phyloP scores from a whole-genome alignment of 2,329 filamentous ascomycete genomes.

The Trichoderma sp. region DNA sequence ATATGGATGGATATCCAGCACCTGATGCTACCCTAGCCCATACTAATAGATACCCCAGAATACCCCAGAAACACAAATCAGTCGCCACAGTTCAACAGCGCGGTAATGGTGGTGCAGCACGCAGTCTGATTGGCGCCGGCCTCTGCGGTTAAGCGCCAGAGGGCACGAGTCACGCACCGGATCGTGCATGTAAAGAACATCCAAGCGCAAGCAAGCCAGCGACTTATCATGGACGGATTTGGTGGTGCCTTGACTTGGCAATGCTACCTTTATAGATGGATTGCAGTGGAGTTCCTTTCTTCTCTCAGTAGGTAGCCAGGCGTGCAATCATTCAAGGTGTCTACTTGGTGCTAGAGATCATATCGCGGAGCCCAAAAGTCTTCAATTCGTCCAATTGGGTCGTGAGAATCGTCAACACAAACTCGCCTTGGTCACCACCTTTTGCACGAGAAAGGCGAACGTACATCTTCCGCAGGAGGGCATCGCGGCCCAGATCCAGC shows the following conservation, averaged over 20 bases:
- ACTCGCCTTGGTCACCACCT: background rate
- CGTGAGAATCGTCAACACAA: background rate
- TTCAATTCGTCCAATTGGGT: background rate
- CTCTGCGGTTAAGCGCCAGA: constrained; percentile 21
- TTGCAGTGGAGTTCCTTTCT: too few species aligned
- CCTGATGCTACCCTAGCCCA: too few species aligned
- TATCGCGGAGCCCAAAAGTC: background rate
- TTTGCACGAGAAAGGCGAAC: background rate
- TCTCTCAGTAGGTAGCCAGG: too few species aligned
- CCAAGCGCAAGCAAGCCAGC: too few species aligned
- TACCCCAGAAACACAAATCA: too few species aligned
- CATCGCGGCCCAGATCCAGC: background rate
- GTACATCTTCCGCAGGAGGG: background rate
- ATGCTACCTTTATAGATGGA: too few species aligned
- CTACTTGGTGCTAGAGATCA: too few species aligned
- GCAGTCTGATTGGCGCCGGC: constrained; percentile 19
- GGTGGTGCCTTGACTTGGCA: too few species aligned
- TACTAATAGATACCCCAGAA: too few species aligned
- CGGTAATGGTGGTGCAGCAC: constrained; percentile 11
- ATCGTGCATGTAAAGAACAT: background rate
- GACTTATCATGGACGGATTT: too few species aligned
- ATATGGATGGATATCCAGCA: too few species aligned
- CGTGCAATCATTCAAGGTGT: too few species aligned
- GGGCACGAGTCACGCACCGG: background rate
- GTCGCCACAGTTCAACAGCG: background rate